phyloP scores from a whole-genome alignment of 202 grass and related monocot species.

The Zizania palustris region DNA sequence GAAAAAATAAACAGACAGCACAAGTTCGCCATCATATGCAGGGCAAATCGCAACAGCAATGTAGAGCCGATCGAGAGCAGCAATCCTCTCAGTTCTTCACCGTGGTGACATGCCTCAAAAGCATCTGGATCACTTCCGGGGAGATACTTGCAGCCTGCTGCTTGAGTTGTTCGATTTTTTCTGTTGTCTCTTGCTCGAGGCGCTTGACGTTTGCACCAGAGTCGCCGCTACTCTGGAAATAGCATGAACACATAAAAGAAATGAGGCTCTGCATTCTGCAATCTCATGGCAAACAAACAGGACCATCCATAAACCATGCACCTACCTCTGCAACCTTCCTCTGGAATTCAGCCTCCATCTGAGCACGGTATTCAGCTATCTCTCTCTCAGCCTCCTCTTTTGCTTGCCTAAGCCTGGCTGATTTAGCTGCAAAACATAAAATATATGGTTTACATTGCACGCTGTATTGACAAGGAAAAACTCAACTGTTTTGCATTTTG shows the following conservation, averaged over 20 bases:
- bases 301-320: not conserved
- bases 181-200: slow-evolving; percentile 69
- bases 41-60: not conserved
- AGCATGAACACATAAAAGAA: slow-evolving; percentile 24
- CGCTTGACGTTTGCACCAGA: slow-evolving; percentile 83
- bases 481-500: not conserved
- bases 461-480: not conserved
- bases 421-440: slow-evolving; percentile 65
- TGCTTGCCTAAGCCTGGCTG: slow-evolving; percentile 73
- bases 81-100: slow-evolving; percentile 66
- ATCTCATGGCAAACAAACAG: slow-evolving; percentile 1
- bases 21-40: slow-evolving; percentile 21
- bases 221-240: slow-evolving; percentile 64
- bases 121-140: slow-evolving; percentile 78
- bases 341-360: slow-evolving; percentile 80
- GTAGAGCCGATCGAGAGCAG: too few species aligned
- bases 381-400: slow-evolving; percentile 92
- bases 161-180: slow-evolving; percentile 61
- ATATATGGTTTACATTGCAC: slow-evolving; percentile 1
- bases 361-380: slow-evolving; percentile 68
- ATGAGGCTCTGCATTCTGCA: not conserved
- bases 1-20: slow-evolving; percentile 44
- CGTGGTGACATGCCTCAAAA: slow-evolving; percentile 78
- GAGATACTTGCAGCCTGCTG: slow-evolving; percentile 61
- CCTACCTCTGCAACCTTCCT: slow-evolving; percentile 79